phyloP scores from a whole-genome alignment of 2,329 filamentous ascomycete genomes.

The Fusarium begoniae region DNA sequence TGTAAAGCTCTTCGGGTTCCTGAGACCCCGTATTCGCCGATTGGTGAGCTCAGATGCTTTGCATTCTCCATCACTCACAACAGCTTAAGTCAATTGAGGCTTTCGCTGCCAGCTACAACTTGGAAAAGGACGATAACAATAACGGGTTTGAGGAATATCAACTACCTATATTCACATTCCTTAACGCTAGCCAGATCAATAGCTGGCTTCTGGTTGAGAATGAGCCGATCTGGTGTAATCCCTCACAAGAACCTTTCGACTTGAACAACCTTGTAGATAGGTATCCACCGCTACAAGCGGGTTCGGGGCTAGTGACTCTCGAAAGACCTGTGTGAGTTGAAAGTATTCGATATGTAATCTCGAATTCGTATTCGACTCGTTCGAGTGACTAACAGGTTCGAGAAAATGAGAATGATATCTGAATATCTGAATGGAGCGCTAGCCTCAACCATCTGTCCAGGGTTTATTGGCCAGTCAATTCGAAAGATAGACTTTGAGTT shows the following conservation, averaged over 20 bases:
- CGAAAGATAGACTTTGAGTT: no score
- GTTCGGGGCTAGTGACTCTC: neutral
- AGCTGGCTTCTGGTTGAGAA: neutral
- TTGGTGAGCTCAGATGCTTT: neutral
- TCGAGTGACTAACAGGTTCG: neutral
- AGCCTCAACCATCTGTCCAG: neutral
- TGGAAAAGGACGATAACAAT: neutral
- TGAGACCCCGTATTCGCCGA: neutral
- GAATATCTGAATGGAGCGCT: neutral
- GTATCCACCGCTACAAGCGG: neutral
- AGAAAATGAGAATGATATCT: neutral
- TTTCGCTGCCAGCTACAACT: neutral
- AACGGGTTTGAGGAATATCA: neutral
- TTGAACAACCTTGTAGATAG: neutral
- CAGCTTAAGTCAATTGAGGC: neutral
- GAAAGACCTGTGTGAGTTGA: neutral
- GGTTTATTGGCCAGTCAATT: no score
- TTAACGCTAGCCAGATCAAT: neutral
- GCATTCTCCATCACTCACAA: neutral
- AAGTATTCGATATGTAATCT: neutral
- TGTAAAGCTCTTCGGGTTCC: neutral
- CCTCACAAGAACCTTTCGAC: slow-evolving; percentile 3
- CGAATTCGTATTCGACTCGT: slow-evolving; percentile 21
- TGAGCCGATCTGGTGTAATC: neutral
- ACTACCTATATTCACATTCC: neutral